These are phyloP conservation scores for Acacia concinna DNA, from an alignment of 331 rosid species.

Conservation along the genomic window DNA sequence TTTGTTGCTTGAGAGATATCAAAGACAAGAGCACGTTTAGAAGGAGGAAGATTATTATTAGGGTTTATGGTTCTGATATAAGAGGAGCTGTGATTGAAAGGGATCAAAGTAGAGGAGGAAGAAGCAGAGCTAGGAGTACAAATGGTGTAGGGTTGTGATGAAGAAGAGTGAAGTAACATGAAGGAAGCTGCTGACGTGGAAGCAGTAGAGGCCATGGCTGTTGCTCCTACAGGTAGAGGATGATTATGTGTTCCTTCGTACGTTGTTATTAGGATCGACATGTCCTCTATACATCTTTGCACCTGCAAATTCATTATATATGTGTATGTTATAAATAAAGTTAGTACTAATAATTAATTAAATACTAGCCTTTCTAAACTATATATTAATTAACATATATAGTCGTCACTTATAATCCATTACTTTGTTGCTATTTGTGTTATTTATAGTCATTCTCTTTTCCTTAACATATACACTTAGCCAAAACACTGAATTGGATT, in stretches of 20 bases:
- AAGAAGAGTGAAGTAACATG: constrained; percentile 45
- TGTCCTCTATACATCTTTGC: constrained; percentile 94
- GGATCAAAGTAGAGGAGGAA: constrained; percentile 22
- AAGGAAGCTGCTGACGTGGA: constrained; percentile 53
- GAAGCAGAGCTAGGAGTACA: background rate
- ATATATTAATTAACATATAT: no score
- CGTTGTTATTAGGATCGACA: constrained; percentile 89
- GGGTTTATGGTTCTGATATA: constrained; percentile 31
- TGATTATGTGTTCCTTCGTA: constrained; percentile 97
- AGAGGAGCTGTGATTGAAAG: background rate
- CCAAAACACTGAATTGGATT: no score
- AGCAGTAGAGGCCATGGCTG: constrained; percentile 89
- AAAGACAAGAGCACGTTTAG: constrained; percentile 59
- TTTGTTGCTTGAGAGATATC: constrained; percentile 55
- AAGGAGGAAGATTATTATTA: constrained; percentile 32
- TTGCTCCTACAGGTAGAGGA: constrained; percentile 91
- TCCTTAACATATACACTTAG: no score
- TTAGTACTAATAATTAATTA: no score
- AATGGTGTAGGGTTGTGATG: constrained; percentile 19
- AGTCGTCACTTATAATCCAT: no score
- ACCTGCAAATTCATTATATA: constrained; percentile 49
- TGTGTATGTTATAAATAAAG: no score
- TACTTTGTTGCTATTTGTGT: no score
- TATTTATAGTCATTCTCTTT: no score
- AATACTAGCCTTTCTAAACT: no score